These are phyloP conservation scores for Yarrowia sp. DNA, from an alignment of 805 yeast genomes.

Conservation along the genomic window DNA sequence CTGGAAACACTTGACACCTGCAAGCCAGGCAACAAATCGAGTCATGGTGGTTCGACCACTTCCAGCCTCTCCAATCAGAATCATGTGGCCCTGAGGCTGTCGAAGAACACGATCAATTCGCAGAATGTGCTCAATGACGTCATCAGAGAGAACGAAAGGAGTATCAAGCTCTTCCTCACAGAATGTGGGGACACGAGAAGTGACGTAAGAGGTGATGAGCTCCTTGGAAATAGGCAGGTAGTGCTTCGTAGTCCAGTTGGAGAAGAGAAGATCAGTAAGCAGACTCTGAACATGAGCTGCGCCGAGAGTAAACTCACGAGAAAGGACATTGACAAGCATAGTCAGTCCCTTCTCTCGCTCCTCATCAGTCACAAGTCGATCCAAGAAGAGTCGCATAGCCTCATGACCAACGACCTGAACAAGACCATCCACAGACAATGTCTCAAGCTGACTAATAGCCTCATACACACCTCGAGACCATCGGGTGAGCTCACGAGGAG, in stretches of 20 bases:
- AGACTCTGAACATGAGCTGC: slow-evolving; percentile 52
- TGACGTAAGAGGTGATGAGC: slow-evolving; percentile 61
- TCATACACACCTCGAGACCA: slow-evolving; percentile 80
- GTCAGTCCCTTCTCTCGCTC: slow-evolving; percentile 61
- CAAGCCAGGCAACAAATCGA: slow-evolving; percentile 90
- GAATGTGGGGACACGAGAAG: slow-evolving; percentile 70
- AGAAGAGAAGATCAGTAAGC: slow-evolving; percentile 64
- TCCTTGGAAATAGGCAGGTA: slow-evolving; percentile 62
- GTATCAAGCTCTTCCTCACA: slow-evolving; percentile 78
- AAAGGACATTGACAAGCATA: slow-evolving; percentile 48
- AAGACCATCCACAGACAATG: slow-evolving; percentile 54
- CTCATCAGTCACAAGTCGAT: slow-evolving; percentile 60
- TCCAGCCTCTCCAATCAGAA: slow-evolving; percentile 80
- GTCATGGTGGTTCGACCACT: slow-evolving; percentile 78
- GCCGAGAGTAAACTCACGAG: slow-evolving; percentile 57
- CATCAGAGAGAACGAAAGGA: slow-evolving; percentile 68
- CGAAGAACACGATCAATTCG: slow-evolving; percentile 81
- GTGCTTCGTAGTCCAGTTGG: slow-evolving; percentile 74
- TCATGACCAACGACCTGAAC: slow-evolving; percentile 82
- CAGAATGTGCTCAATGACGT: slow-evolving; percentile 73
- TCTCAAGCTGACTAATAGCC: slow-evolving; percentile 54
- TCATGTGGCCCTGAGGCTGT: slow-evolving; percentile 89
- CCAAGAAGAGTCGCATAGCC: slow-evolving; percentile 77
- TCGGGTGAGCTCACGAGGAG: slow-evolving; percentile 91
- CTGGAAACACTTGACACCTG: slow-evolving; percentile 69